phyloP scores from a whole-genome alignment of 2,329 filamentous ascomycete genomes.

The Cordyceps pruinosa region DNA sequence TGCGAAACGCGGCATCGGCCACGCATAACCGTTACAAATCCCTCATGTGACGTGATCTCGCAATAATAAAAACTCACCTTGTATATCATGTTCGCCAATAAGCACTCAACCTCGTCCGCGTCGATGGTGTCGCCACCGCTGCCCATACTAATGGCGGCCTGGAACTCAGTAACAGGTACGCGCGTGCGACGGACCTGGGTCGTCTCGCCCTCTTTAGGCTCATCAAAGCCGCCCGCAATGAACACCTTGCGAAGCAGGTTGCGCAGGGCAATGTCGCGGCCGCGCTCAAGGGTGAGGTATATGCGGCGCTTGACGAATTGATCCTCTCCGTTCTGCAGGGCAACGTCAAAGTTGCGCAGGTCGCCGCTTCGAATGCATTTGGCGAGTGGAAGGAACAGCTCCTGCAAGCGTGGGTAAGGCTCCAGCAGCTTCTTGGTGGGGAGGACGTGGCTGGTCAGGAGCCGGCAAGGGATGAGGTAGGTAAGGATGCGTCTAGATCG shows the following conservation, averaged over 20 bases:
- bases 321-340: constrained; percentile 75
- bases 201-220: constrained; percentile 60
- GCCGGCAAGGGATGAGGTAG: constrained; percentile 88
- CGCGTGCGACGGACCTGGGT: constrained; percentile 63
- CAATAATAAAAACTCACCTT: constrained; percentile 56
- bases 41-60: neutral
- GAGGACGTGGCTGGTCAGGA: constrained; percentile 80
- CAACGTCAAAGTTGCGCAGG: constrained; percentile 74
- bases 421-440: constrained; percentile 65
- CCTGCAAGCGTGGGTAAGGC: constrained; percentile 68
- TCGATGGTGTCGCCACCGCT: constrained; percentile 62
- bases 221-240: constrained; percentile 73
- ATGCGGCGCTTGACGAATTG: constrained; percentile 90
- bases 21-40: neutral
- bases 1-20: neutral
- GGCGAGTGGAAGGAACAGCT: constrained; percentile 71
- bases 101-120: constrained; percentile 88
- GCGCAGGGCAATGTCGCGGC: constrained; percentile 82
- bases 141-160: constrained; percentile 71
- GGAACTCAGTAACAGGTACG: constrained; percentile 77
- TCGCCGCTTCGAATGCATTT: constrained; percentile 76
- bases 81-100: constrained; percentile 95
- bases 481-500: constrained; percentile 70
- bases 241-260: constrained; percentile 93
- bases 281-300: constrained; percentile 88